Evolutionary conservation across 441 rosid genomes (phyloP).

Genomic region (Brassica hybrid): DNA sequence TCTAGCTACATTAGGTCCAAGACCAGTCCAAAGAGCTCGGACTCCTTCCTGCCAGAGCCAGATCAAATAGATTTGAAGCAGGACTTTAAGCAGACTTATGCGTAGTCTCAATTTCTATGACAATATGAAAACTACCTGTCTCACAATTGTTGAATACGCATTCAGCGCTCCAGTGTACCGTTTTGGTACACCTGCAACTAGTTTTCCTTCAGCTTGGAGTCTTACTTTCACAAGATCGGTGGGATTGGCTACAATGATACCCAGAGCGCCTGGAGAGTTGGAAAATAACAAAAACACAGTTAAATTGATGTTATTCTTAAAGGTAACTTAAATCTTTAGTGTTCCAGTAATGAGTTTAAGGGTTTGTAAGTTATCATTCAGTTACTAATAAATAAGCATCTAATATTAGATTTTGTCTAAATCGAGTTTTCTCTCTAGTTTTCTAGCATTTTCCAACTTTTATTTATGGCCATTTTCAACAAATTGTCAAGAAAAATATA

Average conservation of each 20-base stretch:
- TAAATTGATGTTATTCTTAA: background rate
- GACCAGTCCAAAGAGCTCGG: constrained; percentile 95
- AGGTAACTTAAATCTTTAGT: background rate
- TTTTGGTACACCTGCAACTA: constrained; percentile 94
- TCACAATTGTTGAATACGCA: constrained; percentile 90
- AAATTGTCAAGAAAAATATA: background rate
- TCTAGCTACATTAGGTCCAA: constrained; percentile 93
- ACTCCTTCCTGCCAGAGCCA: constrained; percentile 77
- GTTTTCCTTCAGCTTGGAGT: constrained; percentile 97
- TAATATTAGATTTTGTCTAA: too few relatives aligned
- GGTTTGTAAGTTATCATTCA: too few relatives aligned
- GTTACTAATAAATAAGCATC: too few relatives aligned
- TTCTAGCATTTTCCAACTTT: too few relatives aligned
- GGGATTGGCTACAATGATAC: too few relatives aligned
- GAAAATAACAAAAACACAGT: background rate
- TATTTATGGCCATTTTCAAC: too few relatives aligned
- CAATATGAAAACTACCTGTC: constrained; percentile 62
- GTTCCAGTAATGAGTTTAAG: too few relatives aligned
- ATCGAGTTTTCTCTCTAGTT: background rate
- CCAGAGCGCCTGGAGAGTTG: background rate
- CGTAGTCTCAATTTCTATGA: constrained; percentile 31
- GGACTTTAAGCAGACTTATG: background rate
- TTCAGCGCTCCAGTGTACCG: constrained; percentile 91
- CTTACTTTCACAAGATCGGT: constrained; percentile 44
- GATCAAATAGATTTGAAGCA: constrained; percentile 30